Base-by-base conservation (phyloP, 2,329 filamentous ascomycete species). In the Venturia aucupariae region DNA sequence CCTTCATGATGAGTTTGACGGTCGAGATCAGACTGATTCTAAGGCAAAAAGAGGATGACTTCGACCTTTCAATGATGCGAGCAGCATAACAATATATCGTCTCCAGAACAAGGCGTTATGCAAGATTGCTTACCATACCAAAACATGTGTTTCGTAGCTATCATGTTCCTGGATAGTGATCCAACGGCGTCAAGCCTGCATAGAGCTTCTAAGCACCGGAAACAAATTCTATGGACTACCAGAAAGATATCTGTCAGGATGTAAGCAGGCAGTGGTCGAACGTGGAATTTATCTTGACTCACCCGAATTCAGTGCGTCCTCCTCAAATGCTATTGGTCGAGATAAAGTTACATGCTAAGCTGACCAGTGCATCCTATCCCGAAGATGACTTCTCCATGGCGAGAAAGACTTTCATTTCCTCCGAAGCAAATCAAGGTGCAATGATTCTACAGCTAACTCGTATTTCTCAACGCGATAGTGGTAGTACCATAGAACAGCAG, bases 1-100 rank as follows among this genome's bases (percentile, higher is more conserved):
- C 73, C 27, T 68, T 68, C 72, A 76, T 71, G 46, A 11, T 57
- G 30, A 57, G 15, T 35, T 7, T 35, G 51, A 30, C 15, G 11
- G 4, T 22, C 2, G 15, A 32, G 17, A n/a, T 35, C 27, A 35
- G 24, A 8, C 24, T 35, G 4, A 5, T 10, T 13, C 19, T 19
- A 19, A 6, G 30, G 19, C 27, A 27, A 15, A n/a, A 51, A 51
- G 10, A 4, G 15, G 2, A 1, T 38, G 48, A 57, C 51, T 57
- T n/a, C 2, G 4, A 27, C 6, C 8, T 3, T n/a, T 13, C 19
- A 22, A 19, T 10, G 7, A 6, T 19, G 24, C 13, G 51, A 35
- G 30, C 27, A 19, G 2, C 10, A 11, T 35, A 15, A 35, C 17
- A 6, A 35, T 57, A 57, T 57, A 57, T 57, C 27, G 4, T 57